Conservation (phyloP, 345 rosid genomes). For the Salix caprea region DNA sequence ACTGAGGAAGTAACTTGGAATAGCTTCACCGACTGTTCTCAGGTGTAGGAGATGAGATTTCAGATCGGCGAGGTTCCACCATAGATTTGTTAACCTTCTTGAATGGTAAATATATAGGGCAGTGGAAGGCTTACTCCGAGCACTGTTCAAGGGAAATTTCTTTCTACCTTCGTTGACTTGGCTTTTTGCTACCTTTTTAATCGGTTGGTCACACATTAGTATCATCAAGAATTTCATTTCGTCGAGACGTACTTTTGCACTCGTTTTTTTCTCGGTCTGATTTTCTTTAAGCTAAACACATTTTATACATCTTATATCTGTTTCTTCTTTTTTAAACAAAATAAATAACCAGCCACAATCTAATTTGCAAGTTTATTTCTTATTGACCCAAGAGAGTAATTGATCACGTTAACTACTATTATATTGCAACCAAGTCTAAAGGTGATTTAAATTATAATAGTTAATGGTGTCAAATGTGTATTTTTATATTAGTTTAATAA, state of each 20-base stretch:
- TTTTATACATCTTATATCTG: no score
- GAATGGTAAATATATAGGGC: conserved; percentile 1
- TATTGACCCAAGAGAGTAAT: no score
- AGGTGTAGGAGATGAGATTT: not conserved
- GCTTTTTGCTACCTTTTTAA: not conserved
- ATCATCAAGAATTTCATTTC: not conserved
- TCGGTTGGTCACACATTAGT: not conserved
- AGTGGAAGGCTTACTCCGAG: not conserved
- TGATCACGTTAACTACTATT: no score
- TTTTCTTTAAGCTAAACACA: not conserved
- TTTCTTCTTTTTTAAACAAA: no score
- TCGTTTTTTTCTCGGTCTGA: not conserved
- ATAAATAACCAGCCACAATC: no score
- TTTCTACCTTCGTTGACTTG: conserved; percentile 11
- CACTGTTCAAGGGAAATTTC: conserved; percentile 16
- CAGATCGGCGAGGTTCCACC: not conserved
- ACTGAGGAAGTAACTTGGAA: not conserved
- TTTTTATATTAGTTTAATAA: no score
- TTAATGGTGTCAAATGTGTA: no score
- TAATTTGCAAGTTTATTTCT: no score
- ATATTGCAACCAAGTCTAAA: no score
- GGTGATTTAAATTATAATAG: no score
- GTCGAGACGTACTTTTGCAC: not conserved
- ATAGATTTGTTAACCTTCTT: not conserved
- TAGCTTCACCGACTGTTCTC: not conserved